phyloP scores from a whole-genome alignment of 2,329 filamentous ascomycete species.

The Sclerotinia subarctica region DNA sequence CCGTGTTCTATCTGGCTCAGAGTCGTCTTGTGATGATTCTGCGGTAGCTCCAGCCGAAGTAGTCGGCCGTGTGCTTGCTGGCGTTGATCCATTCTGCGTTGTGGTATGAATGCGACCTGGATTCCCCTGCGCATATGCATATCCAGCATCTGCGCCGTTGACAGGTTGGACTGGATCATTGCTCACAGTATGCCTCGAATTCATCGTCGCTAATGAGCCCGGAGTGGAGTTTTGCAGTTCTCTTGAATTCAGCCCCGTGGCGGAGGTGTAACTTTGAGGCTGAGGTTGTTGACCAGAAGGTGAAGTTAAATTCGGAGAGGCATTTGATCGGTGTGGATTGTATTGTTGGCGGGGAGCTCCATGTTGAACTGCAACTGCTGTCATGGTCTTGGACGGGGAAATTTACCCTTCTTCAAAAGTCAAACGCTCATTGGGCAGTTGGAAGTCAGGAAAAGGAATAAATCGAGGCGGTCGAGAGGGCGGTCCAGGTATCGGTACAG shows the following conservation, averaged over 20 bases:
- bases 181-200: constrained; percentile 29
- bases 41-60: constrained; percentile 28
- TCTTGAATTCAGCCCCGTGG: constrained; percentile 26
- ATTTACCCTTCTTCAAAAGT: constrained; percentile 28
- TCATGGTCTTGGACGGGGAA: constrained; percentile 35
- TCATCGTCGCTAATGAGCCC: constrained; percentile 27
- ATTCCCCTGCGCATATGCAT: constrained; percentile 12
- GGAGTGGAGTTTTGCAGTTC: background rate
- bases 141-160: constrained; percentile 8
- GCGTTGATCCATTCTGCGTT: constrained; percentile 4
- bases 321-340: constrained; percentile 33
- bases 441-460: background rate
- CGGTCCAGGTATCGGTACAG: constrained; percentile 17
- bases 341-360: constrained; percentile 35
- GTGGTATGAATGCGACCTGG: constrained; percentile 6
- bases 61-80: constrained; percentile 24
- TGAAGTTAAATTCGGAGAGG: constrained; percentile 30
- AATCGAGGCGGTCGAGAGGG: constrained; percentile 12
- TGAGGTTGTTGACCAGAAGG: constrained; percentile 32
- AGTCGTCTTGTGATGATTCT: constrained; percentile 36
- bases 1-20: constrained; percentile 29
- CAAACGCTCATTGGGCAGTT: constrained; percentile 27
- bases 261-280: constrained; percentile 32
- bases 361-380: constrained; percentile 37
- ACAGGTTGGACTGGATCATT: constrained; percentile 31